phyloP scores from a whole-genome alignment of 345 rosid genomes.

The Salix arbutifolia region DNA sequence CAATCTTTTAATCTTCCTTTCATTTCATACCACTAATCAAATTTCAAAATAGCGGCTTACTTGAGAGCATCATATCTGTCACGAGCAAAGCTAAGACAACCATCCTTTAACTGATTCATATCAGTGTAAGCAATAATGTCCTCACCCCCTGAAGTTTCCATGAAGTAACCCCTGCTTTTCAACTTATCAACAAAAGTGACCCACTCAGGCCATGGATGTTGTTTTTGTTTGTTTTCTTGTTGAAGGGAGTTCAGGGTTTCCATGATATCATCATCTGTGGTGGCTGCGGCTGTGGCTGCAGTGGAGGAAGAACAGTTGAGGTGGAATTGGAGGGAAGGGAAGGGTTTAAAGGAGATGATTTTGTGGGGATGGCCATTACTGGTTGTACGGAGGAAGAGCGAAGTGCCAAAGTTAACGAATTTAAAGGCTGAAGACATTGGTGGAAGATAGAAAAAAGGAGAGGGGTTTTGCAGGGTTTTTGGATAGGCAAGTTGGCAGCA shows the following conservation, averaged over 20 bases:
- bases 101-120: conserved; percentile 55
- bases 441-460: not conserved
- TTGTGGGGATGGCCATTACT: not conserved
- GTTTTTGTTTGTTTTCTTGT: conserved; percentile 9
- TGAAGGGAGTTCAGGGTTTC: conserved; percentile 7
- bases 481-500: not conserved
- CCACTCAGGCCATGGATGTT: conserved; percentile 95
- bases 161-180: conserved; percentile 62
- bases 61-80: conserved; percentile 75
- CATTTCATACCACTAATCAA: not conserved
- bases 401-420: conserved; percentile 36
- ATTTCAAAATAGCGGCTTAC: conserved; percentile 23
- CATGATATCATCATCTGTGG: conserved; percentile 5
- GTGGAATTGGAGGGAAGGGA: conserved; percentile 12
- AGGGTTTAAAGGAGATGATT: conserved; percentile 16
- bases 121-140: conserved; percentile 38
- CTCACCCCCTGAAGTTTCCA: conserved; percentile 8
- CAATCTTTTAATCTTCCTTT: not conserved
- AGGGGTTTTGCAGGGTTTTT: not conserved
- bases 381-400: conserved; percentile 33
- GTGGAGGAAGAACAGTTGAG: conserved; percentile 12
- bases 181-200: conserved; percentile 64
- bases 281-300: conserved; percentile 15
- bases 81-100: conserved; percentile 86
- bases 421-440: conserved; percentile 51